Evolutionary conservation across 805 yeast species (phyloP).

Genomic region (Kodamaea kakaduensis): DNA sequence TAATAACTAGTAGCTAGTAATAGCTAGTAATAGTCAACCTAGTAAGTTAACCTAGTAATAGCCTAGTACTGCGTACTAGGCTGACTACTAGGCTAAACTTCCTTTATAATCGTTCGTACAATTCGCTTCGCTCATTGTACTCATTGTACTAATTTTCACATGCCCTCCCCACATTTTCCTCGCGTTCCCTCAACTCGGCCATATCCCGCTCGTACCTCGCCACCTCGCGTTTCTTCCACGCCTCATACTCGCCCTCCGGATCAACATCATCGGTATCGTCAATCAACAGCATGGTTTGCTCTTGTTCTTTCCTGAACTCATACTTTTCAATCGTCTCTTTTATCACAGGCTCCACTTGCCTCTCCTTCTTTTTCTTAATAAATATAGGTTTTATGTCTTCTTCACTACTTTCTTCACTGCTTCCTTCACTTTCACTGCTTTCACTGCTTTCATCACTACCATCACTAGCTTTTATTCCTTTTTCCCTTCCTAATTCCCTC

Average conservation of each 20-base stretch:
- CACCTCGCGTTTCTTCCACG: slow-evolving; percentile 41
- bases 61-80: no score
- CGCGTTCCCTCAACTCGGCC: slow-evolving; percentile 5
- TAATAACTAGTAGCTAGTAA: no score
- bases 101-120: no score
- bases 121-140: no score
- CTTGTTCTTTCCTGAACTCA: not conserved
- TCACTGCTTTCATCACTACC: not conserved
- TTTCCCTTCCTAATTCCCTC: not conserved
- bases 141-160: no score
- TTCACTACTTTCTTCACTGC: not conserved
- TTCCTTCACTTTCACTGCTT: slow-evolving; percentile 7
- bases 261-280: slow-evolving; percentile 63
- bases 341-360: not conserved
- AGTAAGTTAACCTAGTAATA: no score
- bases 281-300: slow-evolving; percentile 9
- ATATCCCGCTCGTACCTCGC: slow-evolving; percentile 36
- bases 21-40: no score
- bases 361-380: slow-evolving; percentile 3
- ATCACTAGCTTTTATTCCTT: not conserved
- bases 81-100: no score
- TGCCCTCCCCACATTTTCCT: not conserved
- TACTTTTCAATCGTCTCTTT: not conserved
- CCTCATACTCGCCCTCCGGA: slow-evolving; percentile 40
- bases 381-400: slow-evolving; percentile 9